Evolutionary conservation across 2,329 filamentous ascomycete genomes (phyloP).

Genomic region (Simplicillium sp.): DNA sequence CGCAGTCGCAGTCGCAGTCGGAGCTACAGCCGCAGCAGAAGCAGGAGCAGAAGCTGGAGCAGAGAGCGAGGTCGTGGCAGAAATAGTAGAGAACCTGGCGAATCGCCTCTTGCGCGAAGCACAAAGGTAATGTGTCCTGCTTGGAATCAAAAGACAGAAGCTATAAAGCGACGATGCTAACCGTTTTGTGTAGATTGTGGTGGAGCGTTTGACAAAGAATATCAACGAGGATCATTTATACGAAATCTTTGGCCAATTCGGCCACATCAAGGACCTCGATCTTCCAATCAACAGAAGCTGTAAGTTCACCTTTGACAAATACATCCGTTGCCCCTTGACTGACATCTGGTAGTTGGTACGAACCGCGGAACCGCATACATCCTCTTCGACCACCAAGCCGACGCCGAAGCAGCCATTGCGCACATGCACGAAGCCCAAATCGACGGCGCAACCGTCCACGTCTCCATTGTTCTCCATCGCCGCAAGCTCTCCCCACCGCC

Average conservation of each 20-base stretch:
- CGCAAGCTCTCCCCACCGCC: conserved; percentile 76
- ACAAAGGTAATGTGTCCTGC: conserved; percentile 24
- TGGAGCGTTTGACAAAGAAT: conserved; percentile 93
- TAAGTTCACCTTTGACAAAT: conserved; percentile 30
- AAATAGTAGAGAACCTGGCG: conserved; percentile 20
- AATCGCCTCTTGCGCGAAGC: conserved; percentile 30
- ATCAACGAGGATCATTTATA: conserved; percentile 79
- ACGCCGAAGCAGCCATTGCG: conserved; percentile 81
- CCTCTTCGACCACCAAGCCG: conserved; percentile 64
- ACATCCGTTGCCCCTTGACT: not conserved
- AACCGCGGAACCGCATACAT: conserved; percentile 95
- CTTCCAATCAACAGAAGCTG: conserved; percentile 82
- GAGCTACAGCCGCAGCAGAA: conserved; percentile 17
- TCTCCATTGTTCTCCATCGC: conserved; percentile 79
- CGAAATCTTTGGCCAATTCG: conserved; percentile 89
- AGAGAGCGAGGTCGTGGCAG: conserved; percentile 19
- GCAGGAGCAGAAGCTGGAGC: conserved; percentile 23
- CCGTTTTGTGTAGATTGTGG: conserved; percentile 57
- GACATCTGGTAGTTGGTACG: conserved; percentile 54
- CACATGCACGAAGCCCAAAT: conserved; percentile 98
- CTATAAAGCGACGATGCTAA: no score
- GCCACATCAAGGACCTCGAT: conserved; percentile 76
- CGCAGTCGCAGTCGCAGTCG: conserved; percentile 18
- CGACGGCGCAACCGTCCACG: conserved; percentile 72
- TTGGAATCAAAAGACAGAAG: no score